Percentiles rank a stretch among this genome's conserved stretches.
These are phyloP conservation scores for Stipa capillata DNA, from an alignment of 176 grass and related monocot species.

Conservation along the genomic window DNA sequence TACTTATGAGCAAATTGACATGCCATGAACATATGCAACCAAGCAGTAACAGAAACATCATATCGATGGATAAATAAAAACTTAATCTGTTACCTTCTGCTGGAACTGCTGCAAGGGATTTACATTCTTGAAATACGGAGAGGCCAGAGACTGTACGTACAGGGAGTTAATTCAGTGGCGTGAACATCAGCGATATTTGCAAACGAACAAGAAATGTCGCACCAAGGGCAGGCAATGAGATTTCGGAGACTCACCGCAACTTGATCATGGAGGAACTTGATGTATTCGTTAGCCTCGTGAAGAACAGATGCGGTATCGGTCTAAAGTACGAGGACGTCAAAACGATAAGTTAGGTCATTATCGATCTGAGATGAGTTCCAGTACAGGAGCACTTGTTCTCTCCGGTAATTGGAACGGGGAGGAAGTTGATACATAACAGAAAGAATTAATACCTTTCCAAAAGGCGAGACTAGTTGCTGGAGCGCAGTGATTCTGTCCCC, in stretches of 20 bases:
- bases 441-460: conserved; percentile 90
- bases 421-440: conserved; percentile 20
- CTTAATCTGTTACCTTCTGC: conserved; percentile 45
- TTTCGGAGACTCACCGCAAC: conserved; percentile 59
- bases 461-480: conserved; percentile 98
- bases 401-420: conserved; percentile 5
- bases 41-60: neutral
- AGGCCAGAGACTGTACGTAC: conserved; percentile 75
- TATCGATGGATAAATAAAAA: neutral
- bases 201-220: neutral
- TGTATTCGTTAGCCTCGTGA: conserved; percentile 94
- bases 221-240: neutral
- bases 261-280: conserved; percentile 98
- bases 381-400: conserved; percentile 10
- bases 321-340: conserved; percentile 30
- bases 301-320: conserved; percentile 99
- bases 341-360: conserved; percentile 33
- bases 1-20: conserved; percentile 12
- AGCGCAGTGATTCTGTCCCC: conserved; percentile 99
- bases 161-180: neutral
- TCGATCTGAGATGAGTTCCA: conserved; percentile 22
- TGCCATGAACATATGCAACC: neutral
- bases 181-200: conserved; percentile 3
- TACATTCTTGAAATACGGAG: conserved; percentile 79
- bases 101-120: conserved; percentile 55